Evolutionary conservation across 2,329 filamentous ascomycete genomes (phyloP), one percentile per base, ranked within the genome.

Genomic region (Pseudogymnoascus sp.): DNA sequence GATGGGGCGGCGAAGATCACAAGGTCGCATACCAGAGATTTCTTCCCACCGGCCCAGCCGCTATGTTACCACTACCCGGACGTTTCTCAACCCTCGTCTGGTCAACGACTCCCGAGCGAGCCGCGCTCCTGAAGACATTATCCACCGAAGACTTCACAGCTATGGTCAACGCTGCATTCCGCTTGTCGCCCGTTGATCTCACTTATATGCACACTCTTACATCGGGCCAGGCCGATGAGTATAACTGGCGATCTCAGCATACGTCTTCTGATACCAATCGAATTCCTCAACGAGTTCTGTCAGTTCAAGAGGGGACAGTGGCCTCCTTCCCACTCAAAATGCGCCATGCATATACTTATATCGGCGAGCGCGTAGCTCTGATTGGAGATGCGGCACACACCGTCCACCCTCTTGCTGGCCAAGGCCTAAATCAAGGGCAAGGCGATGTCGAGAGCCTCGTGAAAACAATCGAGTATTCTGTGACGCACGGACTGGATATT

Each of bases 331-430:
- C 94, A 0, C 83, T 99, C 16, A 90, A 89, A 71, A 82, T 97
- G 78, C 87, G 92, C 28, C 94, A 99, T 73, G 92, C 93, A n/a
- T 90, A 95, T 71, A 91, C 90, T 1, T 99, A 99, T 72, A 89
- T 90, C 42, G 89, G 87, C 39, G 91, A 96, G 70, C 88, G 94
- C n/a, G 80, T 97, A 7, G 94, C 92, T 0, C 83, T 99, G 1
- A 85, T 99, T 36, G 94, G 94, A 64, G 94, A 99, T 67, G 94
- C 94, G 1, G 94, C 94, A 6, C 94, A 99, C 74, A 96, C 92
- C 1, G 87, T 96, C 67, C 94, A 99, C 74, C 94, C 94, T 0
- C 86, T 99, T 3, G 94, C 91, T 1, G 94, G 94, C 0, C 94
- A 97, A 75, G 94, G 94, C 1, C 80, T 99, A 12, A 99, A 99